These are phyloP conservation scores for Pythium rhizo-oryzae DNA, from an alignment of 352 stramenopile species.

Conservation along the genomic window DNA sequence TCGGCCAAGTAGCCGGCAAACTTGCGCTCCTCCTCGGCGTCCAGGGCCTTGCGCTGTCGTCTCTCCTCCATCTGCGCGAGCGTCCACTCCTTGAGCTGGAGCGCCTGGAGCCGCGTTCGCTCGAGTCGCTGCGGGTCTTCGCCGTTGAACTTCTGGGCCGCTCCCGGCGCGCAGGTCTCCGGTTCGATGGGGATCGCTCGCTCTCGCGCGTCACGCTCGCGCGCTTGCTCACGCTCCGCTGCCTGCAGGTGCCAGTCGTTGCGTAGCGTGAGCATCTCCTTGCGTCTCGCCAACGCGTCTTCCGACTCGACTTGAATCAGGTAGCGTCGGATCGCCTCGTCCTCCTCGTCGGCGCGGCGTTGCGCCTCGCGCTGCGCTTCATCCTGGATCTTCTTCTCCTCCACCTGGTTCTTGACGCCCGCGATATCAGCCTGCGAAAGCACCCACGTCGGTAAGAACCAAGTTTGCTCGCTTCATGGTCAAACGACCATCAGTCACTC, in stretches of 20 bases:
- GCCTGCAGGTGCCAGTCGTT: constrained; percentile 69
- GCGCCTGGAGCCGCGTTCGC: constrained; percentile 57
- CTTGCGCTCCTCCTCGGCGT: constrained; percentile 41
- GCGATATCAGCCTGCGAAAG: constrained; percentile 62
- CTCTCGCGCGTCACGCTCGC: constrained; percentile 34
- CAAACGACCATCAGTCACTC: constrained; percentile 3
- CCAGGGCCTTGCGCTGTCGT: constrained; percentile 39
- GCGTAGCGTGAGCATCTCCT: constrained; percentile 63
- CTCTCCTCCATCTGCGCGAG: constrained; percentile 57
- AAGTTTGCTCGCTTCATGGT: no score
- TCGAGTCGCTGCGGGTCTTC: constrained; percentile 64
- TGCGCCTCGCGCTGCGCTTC: constrained; percentile 44
- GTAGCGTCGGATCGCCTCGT: constrained; percentile 69
- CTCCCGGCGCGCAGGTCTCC: constrained; percentile 50
- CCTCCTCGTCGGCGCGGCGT: constrained; percentile 53
- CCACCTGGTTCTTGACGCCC: constrained; percentile 73
- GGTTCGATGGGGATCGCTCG: constrained; percentile 52
- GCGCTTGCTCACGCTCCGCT: constrained; percentile 31
- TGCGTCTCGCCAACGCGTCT: constrained; percentile 57
- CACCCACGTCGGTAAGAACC: background rate
- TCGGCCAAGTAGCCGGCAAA: constrained; percentile 57
- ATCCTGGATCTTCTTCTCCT: constrained; percentile 63
- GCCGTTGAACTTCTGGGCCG: constrained; percentile 72
- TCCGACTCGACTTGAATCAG: constrained; percentile 77
- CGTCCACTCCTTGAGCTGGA: constrained; percentile 76